Base-by-base conservation (phyloP, 2,329 filamentous ascomycete species). In the Trichophyton verrucosum region DNA sequence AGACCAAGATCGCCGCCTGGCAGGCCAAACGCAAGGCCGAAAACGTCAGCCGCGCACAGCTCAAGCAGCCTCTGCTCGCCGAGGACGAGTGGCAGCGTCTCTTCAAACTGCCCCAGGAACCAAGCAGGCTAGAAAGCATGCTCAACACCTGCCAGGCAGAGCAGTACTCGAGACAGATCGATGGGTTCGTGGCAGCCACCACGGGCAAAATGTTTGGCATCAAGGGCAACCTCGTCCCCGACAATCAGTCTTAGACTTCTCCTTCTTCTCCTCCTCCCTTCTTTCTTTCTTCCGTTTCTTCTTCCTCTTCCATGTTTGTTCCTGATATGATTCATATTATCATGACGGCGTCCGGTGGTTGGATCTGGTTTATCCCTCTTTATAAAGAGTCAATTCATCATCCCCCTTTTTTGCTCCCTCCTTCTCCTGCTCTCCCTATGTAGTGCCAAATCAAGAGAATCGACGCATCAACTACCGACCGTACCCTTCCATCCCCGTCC, bases 191-290 rank as follows among this genome's bases (percentile, higher is more conserved):
- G 56, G 91, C 94, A 61, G 87, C 86, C 66, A 88, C 95, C 68
- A 95, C 85, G 65, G 86, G 89, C 66, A 99, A 99, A 85, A 96
- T 99, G 92, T 99, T 99, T 75, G 91, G 91, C 44, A 89, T 96
- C 64, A 86, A 91, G 75, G 83, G 82, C 65, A 86, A 84, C 70
- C 71, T 86, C 62, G 70, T 86, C 65, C 84, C 84, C 17, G 80
- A 80, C 61, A 82, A 83, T 69, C 69, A 71, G 64, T 61, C 61
- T 67, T 57, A 65, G 65, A 46, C 38, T 13, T 60, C 27, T 57
- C 60, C 46, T 13, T 27, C 22, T 24, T 6, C 4, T 27, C 44
- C 55, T 46, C 53, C 57, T 56, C 24, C 24, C 5, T 5, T 6
- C 24, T 53, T 59, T 59, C 47, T 57, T 46, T 24, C 46, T 13